Evolutionary conservation across 306 rosid genomes (phyloP).

Genomic region (Datisca glomerata): DNA sequence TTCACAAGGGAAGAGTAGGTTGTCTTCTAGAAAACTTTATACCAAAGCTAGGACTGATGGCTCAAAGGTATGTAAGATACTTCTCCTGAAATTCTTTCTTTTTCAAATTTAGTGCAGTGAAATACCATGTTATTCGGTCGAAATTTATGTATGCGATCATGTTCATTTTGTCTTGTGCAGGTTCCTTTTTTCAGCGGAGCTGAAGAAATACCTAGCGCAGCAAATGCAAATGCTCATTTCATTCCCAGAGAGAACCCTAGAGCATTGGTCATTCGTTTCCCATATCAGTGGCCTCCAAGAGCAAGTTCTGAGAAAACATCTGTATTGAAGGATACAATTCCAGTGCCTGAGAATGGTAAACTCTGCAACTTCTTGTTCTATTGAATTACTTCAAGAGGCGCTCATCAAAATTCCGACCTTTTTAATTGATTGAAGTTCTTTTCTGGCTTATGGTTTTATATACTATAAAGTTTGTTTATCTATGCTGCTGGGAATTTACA

Average conservation of each 20-base stretch:
- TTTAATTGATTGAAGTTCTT: not conserved
- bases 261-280: slow-evolving; percentile 73
- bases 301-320: slow-evolving; percentile 42
- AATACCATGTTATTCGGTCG: not conserved
- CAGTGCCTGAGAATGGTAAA: slow-evolving; percentile 53
- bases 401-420: not conserved
- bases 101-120: not conserved
- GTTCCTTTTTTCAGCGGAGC: slow-evolving; percentile 84
- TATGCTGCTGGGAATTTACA: no score
- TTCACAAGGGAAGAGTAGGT: slow-evolving; percentile 66
- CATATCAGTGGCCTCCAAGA: slow-evolving; percentile 68
- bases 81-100: no score
- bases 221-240: slow-evolving; percentile 89
- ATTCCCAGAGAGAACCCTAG: slow-evolving; percentile 98
- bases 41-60: slow-evolving; percentile 73
- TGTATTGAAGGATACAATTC: slow-evolving; percentile 31
- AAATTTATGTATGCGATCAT: not conserved
- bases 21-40: slow-evolving; percentile 70
- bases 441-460: no score
- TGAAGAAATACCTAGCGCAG: slow-evolving; percentile 61
- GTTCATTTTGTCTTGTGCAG: slow-evolving; percentile 25
- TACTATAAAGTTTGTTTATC: no score
- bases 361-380: not conserved
- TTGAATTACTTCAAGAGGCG: not conserved
- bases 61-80: slow-evolving; percentile 37